A percentile compares a stretch with the other conserved stretches of the same genome.
Evolutionary conservation across 768 basidiomycete species (phyloP).

Genomic region (Neoboletus subvelutipes): DNA sequence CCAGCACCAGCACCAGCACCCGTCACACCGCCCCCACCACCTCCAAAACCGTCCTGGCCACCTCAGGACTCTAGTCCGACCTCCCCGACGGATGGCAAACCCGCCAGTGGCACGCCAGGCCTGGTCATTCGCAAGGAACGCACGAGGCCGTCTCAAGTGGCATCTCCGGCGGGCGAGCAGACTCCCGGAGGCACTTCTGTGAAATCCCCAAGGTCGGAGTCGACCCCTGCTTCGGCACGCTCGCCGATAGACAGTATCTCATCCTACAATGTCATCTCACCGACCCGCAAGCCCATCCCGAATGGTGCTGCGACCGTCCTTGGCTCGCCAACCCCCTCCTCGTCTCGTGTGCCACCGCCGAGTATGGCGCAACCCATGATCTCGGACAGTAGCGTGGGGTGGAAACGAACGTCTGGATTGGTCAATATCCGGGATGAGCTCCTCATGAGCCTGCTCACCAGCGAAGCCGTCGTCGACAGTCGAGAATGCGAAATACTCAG

Average conservation of each 20-base stretch:
- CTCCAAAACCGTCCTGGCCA: constrained; percentile 44
- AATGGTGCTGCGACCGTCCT: constrained; percentile 13
- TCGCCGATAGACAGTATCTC: constrained; percentile 27
- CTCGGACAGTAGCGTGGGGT: constrained; percentile 36
- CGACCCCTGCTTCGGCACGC: constrained; percentile 16
- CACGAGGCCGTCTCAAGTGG: constrained; percentile 29
- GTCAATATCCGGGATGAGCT: constrained; percentile 77
- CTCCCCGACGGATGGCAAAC: constrained; percentile 26
- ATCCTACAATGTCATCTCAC: constrained; percentile 26
- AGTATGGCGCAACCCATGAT: constrained; percentile 35
- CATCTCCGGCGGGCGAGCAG: constrained; percentile 24
- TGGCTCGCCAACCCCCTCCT: constrained; percentile 42
- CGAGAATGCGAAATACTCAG: constrained; percentile 75
- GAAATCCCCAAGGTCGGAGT: constrained; percentile 26
- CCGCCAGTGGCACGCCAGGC: constrained; percentile 29
- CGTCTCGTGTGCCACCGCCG: constrained; percentile 34
- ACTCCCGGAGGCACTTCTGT: constrained; percentile 28
- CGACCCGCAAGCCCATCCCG: constrained; percentile 16
- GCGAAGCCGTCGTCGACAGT: constrained; percentile 93
- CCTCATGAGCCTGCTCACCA: constrained; percentile 84
- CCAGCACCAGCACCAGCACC: constrained; percentile 16
- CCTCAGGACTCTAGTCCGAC: constrained; percentile 41
- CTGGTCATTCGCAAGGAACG: constrained; percentile 56
- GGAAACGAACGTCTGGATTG: constrained; percentile 44
- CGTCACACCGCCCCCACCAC: constrained; percentile 26